Base-by-base conservation (phyloP, 805 yeast genomes). In the Kazachstania viticola region DNA sequence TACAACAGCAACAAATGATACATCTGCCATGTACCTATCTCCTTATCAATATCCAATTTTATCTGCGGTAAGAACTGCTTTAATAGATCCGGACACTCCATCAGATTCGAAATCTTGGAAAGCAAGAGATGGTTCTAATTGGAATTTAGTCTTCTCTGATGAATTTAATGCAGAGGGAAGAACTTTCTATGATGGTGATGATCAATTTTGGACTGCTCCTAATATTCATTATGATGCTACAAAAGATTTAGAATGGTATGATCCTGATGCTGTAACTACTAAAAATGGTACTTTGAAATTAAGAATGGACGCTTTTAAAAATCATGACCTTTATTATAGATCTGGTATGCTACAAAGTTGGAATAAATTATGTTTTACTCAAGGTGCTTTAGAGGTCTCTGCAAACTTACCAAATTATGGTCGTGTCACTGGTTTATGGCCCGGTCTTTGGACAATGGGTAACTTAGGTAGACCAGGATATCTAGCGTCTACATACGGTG, bases 361-460 rank as follows among this genome's bases (percentile, higher is more conserved):
- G 97, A 87, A 87, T 58, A 75, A 78, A 59, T 48, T 87, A 51
- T 87, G 97, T 51, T 84, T 79, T 54, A 77, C 93, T 3, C 84
- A 84, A 49, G 96, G 96, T 30, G 53, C 63, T 26, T 45, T 85
- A 41, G 95, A 82, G 51, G 71, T 79, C 4, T 74, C 84, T 8
- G 88, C 81, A 0, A 68, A 69, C 37, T 60, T 87, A 39, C 95
- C 96, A 21, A 82, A 83, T 40, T 71, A 69, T 44, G 94, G 94
- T 46, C 62, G 72, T 34, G 67, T 77, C 19, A 64, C 79, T 4
- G 97, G 97, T 14, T 62, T 87, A 41, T 87, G 97, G 97, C 96
- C 97, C 1, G 97, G 95, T 65, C 46, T 83, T 36, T 87, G 96
- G 96, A 70, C 95, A 4, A 65, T 87, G 74, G 96, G 96, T 28